Evolutionary conservation across 2,329 filamentous ascomycete genomes (phyloP), one percentile per base, ranked within the genome.

Genomic region (Coniella lustricola): DNA sequence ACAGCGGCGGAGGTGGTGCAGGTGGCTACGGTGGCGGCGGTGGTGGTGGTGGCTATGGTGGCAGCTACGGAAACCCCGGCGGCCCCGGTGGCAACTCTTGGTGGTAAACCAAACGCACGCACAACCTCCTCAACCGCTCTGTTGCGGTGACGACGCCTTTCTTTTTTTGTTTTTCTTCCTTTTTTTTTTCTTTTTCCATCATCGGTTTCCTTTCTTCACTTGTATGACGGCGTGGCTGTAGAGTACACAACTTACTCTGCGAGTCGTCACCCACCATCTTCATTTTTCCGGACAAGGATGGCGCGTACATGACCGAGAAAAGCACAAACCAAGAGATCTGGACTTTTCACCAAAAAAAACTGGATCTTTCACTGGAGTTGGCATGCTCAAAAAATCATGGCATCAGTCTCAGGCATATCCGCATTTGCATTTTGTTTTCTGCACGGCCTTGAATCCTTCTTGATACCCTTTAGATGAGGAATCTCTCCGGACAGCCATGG

Each of bases 61-160:
- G 79, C 53, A 68, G 79, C 67, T 87, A 87, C 68, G 84, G 84
- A 66, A 84, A 86, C 70, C 83, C 84, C 59, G 75, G 77, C 56
- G 77, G 77, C 56, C 73, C 73, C 39, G 79, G 79, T 52, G 78
- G 79, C 62, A 80, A 81, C 64, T 83, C 79, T 57, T 87, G 85
- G 84, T 88, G 76, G 77, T 80, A 78, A 72, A 56, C 52, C 49
- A 43, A 51, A 54, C 52, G 49, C 53, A 46, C 46, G 22, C 22
- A 33, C n/a, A 39, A 36, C 21, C 40, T 33, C 22, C 21, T 44
- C 33, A 5, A 29, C 25, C 10, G 5, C 10, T 10, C 25, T 5
- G 5, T 10, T 29, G 25, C 5, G 25, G 25, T 17, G 35, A 38
- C 45, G 31, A 35, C 41, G 22, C 34, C 18, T 16, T 53, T 50